These are phyloP conservation scores for Botryotinia convoluta DNA, from an alignment of 2,329 filamentous ascomycete species.

Conservation along the genomic window DNA sequence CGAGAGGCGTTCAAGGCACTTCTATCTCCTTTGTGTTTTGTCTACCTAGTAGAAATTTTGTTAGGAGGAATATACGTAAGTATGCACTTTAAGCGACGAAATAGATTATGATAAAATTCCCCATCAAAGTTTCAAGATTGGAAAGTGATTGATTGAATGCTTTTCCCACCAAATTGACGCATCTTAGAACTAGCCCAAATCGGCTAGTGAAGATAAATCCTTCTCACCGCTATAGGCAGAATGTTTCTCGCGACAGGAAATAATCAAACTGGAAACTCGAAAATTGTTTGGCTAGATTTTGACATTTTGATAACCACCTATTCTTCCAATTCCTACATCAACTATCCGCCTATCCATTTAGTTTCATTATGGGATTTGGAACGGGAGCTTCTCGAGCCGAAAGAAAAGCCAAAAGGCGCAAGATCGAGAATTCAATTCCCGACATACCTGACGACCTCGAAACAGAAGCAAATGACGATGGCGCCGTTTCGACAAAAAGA, in stretches of 20 bases:
- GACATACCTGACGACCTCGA: conserved; percentile 36
- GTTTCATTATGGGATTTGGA: conserved; percentile 29
- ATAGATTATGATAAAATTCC: background rate
- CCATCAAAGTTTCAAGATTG: background rate
- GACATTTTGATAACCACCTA: background rate
- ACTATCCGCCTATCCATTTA: conserved; percentile 26
- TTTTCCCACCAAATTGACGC: background rate
- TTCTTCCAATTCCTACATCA: background rate
- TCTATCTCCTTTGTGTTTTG: background rate
- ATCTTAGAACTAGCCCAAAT: background rate
- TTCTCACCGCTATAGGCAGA: conserved; percentile 3
- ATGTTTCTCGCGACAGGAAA: conserved; percentile 5
- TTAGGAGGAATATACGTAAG: background rate
- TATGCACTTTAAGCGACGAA: background rate
- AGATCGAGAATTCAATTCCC: conserved; percentile 38
- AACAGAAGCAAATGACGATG: conserved; percentile 21
- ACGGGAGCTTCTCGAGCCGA: conserved; percentile 36
- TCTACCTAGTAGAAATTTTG: background rate
- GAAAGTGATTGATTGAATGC: background rate
- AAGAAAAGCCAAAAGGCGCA: conserved; percentile 39
- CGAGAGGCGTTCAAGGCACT: background rate
- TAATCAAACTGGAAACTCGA: background rate
- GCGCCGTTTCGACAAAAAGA: conserved; percentile 31
- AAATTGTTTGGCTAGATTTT: background rate
- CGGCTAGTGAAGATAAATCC: background rate